Percentiles rank a stretch among this genome's conserved stretches.
phyloP scores from a whole-genome alignment of 139 green algal genomes.

The Astrephomene gubernaculifera region DNA sequence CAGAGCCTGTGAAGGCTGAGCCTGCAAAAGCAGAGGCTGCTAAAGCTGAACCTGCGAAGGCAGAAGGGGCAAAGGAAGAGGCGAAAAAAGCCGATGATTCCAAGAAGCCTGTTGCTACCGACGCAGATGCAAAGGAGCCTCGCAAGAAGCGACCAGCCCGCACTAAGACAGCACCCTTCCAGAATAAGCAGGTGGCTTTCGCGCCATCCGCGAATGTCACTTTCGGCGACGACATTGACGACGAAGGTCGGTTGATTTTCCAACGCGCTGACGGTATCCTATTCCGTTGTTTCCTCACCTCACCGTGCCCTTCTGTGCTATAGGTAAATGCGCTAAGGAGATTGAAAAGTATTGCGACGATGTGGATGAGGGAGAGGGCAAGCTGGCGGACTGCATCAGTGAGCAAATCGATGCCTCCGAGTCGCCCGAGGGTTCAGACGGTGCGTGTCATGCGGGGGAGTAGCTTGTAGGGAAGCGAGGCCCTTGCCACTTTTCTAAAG shows the following conservation, averaged over 20 bases:
- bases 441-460: conserved; percentile 1
- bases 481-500: not conserved
- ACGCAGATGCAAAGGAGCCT: not conserved
- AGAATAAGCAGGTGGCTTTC: conserved; percentile 49
- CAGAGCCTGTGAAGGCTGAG: conserved; percentile 5
- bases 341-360: conserved; percentile 74
- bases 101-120: not conserved
- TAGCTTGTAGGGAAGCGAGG: no score
- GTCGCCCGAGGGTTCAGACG: conserved; percentile 11
- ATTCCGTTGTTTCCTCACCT: not conserved
- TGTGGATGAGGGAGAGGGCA: conserved; percentile 63
- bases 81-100: not conserved
- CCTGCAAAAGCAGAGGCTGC: not conserved
- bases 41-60: not conserved
- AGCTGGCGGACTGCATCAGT: conserved; percentile 76
- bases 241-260: conserved; percentile 48
- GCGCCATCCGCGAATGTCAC: conserved; percentile 51
- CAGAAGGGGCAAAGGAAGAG: not conserved
- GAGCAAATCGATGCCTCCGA: conserved; percentile 68
- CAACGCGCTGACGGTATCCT: not conserved
- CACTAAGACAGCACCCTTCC: not conserved
- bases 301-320: not conserved
- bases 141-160: not conserved
- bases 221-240: conserved; percentile 58
- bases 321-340: conserved; percentile 76